Percentiles rank a stretch among this genome's conserved stretches.
Evolutionary conservation across 345 rosid species (phyloP).

Genomic region (Erysimum cheiranthoides): DNA sequence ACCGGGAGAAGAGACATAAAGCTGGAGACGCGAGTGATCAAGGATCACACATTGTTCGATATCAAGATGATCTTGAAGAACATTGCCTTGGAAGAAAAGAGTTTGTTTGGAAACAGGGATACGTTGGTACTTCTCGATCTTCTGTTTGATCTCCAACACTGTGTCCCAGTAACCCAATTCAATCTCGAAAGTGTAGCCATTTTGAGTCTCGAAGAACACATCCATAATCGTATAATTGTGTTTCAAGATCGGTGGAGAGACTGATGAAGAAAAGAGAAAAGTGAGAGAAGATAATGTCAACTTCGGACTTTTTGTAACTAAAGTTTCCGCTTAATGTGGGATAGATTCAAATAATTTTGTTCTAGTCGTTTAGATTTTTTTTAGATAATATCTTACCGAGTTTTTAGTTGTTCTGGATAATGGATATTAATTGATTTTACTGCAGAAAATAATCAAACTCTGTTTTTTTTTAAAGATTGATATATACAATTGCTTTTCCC

Average conservation of each 20-base stretch:
- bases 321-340: background rate
- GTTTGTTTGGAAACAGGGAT: slow-evolving; percentile 64
- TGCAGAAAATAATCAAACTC: too few species aligned
- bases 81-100: slow-evolving; percentile 64
- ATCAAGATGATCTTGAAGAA: slow-evolving; percentile 69
- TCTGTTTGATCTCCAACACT: slow-evolving; percentile 75
- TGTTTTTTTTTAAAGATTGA: too few species aligned
- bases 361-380: too few species aligned
- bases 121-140: slow-evolving; percentile 66
- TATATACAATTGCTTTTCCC: too few species aligned
- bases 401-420: too few species aligned
- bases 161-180: slow-evolving; percentile 80
- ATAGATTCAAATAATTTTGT: too few species aligned
- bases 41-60: slow-evolving; percentile 63
- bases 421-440: too few species aligned
- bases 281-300: background rate
- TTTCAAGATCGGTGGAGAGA: background rate
- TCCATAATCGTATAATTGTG: slow-evolving; percentile 52
- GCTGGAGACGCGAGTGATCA: slow-evolving; percentile 63
- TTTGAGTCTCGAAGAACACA: slow-evolving; percentile 63
- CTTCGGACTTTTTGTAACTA: background rate
- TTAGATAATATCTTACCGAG: too few species aligned
- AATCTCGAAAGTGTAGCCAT: slow-evolving; percentile 60
- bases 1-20: slow-evolving; percentile 45
- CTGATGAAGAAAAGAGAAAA: background rate